A percentile compares a stretch with the other conserved stretches of the same genome.
These are phyloP conservation scores for Fallopia convolvulus DNA, from an alignment of 148 eudicot species.

Conservation along the genomic window DNA sequence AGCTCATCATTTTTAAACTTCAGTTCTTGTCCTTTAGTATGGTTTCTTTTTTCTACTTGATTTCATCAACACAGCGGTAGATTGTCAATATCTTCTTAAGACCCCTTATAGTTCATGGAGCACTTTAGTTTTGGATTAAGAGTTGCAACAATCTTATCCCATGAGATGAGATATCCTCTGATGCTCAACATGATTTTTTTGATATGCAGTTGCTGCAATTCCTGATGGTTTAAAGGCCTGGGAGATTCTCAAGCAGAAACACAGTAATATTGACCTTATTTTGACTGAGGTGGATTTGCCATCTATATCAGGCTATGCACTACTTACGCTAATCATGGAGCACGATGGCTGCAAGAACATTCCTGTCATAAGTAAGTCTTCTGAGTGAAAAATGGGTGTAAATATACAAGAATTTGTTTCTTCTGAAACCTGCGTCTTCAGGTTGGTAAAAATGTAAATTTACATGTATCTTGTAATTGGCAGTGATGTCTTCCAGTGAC, in stretches of 20 bases:
- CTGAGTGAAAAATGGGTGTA: neutral
- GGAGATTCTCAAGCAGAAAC: conserved; percentile 41
- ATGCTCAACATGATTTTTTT: neutral
- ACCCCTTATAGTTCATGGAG: neutral
- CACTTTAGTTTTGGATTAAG: neutral
- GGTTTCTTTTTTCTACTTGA: neutral
- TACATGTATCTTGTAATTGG: conserved; percentile 9
- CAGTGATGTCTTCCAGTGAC: conserved; percentile 65
- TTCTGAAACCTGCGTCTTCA: conserved; percentile 8
- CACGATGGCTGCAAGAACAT: conserved; percentile 45
- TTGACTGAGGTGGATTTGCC: conserved; percentile 58
- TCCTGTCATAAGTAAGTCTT: conserved; percentile 49
- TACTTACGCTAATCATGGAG: conserved; percentile 43
- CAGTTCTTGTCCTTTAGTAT: neutral
- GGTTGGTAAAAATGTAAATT: neutral
- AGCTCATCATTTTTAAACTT: neutral
- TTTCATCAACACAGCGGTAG: neutral
- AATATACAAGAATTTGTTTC: neutral
- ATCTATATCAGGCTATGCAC: conserved; percentile 51
- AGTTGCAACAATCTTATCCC: neutral
- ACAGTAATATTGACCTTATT: conserved; percentile 40
- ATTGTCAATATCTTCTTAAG: neutral
- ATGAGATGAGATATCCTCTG: neutral
- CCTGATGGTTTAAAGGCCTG: conserved; percentile 60
- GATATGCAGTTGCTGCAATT: conserved; percentile 43